Base-by-base conservation (phyloP, 345 rosid species). In the Hibiscus syriacus region DNA sequence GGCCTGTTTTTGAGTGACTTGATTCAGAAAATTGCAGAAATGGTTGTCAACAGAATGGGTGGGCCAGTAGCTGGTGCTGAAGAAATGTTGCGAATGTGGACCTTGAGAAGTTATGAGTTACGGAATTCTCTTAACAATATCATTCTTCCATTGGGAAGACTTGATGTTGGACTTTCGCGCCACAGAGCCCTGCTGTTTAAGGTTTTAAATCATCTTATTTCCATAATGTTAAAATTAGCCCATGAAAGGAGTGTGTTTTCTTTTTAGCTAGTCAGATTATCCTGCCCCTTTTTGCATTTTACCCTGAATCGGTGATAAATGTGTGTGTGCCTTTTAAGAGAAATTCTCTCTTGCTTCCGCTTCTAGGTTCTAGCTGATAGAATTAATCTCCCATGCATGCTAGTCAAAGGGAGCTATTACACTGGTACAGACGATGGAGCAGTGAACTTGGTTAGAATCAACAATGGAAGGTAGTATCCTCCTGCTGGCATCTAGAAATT, bases 341-440 rank as follows among this genome's bases (percentile, higher is more conserved):
- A 13, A 64, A 77, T 34, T 23, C 53, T 57, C 70, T 70, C 60
- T 12, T 67, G 30, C 57, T 81, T 70, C 57, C 58, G 73, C 49
- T 77, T 66, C 67, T 77, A 92, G 98, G 93, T 90, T 59, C 85
- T 92, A 64, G 97, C 97, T 64, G 98, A 92, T 80, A 90, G 71
- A 77, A 80, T 92, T 64, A 86, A 81, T 76, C 92, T 92, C 68
- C 97, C 98, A 19, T 90, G 98, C 73, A 84, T 85, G 92, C 82
- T 92, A 83, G 90, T 92, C 60, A 92, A 92, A 76, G 96, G 96
- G 52, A 92, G 97, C 85, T 92, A 82, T 81, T 92, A 92, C 57
- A 90, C 98, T 66, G 98, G 98, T 71, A 90, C 98, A 14, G 98
- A 92, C 74, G 97, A 90, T 72, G 98, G 98, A 55, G 97, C 97